These are phyloP conservation scores for Pseudonitzschia delicatissima DNA, from an alignment of 108 stramenopile species.

Conservation along the genomic window DNA sequence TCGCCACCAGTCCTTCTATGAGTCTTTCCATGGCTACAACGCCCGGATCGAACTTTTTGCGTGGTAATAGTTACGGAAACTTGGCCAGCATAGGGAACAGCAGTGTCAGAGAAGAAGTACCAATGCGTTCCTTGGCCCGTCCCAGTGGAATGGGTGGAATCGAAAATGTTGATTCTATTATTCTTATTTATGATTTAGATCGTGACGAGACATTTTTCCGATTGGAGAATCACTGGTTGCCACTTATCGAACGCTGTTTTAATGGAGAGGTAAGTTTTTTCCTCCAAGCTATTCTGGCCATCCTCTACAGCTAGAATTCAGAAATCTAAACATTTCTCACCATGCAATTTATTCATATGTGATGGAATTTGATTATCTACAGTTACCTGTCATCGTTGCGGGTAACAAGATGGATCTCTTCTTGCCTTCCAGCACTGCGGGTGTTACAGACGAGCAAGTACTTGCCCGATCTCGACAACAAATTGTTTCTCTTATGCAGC, in stretches of 20 bases:
- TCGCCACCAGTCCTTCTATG: not conserved
- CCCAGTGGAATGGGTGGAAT: constrained; percentile 23
- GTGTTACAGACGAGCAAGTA: constrained; percentile 50
- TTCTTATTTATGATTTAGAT: constrained; percentile 81
- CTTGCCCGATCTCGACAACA: constrained; percentile 64
- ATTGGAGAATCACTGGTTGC: constrained; percentile 79
- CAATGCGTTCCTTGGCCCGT: constrained; percentile 10
- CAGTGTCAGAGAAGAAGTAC: not conserved
- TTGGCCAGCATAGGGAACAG: not conserved
- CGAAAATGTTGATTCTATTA: constrained; percentile 65
- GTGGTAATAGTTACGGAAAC: not conserved
- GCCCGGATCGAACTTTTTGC: not conserved
- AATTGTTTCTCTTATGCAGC: constrained; percentile 70
- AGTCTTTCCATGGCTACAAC: constrained; percentile 9
- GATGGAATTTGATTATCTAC: not conserved
- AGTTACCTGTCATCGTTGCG: constrained; percentile 79
- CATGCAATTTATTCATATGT: too few relatives aligned
- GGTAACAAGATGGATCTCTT: constrained; percentile 82
- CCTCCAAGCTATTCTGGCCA: not conserved
- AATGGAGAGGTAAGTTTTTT: constrained; percentile 53
- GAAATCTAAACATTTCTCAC: not conserved
- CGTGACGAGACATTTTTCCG: constrained; percentile 73
- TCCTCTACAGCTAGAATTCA: not conserved
- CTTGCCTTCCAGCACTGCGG: constrained; percentile 35
- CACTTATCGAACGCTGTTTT: constrained; percentile 74